Evolutionary conservation across 257 asterid species (phyloP), one percentile per base, ranked within the genome.

Genomic region (Rubia yunnanensis): DNA sequence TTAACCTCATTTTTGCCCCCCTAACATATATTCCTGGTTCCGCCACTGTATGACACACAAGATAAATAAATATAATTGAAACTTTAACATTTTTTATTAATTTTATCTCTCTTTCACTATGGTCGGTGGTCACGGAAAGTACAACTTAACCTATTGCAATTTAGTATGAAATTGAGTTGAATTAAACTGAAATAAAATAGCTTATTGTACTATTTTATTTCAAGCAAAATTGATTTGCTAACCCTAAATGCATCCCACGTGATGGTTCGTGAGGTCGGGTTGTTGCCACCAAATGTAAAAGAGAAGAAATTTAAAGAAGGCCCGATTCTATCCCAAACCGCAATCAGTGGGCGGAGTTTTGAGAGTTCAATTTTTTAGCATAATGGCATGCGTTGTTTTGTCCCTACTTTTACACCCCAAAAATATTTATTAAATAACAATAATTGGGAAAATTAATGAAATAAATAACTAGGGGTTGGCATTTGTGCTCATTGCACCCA

Each of bases 221-320:
- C n/a, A n/a, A n/a, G n/a, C n/a, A n/a, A n/a, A n/a, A n/a, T n/a
- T n/a, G 46, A 32, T n/a, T 49, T 17, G 26, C 11, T 49, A 2
- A 20, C 9, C 56, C 53, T 46, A 46, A 50, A 20, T 54, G 61
- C 82, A 46, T 17, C 62, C 53, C 63, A 63, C 66, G 69, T 73
- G 60, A 60, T 44, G 60, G 49, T 65, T 53, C 55, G 18, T 44
- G 18, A 41, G 60, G 66, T 60, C 32, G 44, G 49, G 68, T 73
- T 35, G 64, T 68, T 57, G 66, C 68, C 66, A 58, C 55, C 63
- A 67, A 66, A 9, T 49, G 44, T 35, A 39, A 62, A 77, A 64
- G 28, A 59, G 58, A n/a, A 73, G 54, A 17, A 48, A 11, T 5
- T 48, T 5, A 18, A 17, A 48, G 63, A 72, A 41, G 66, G 41